Conservation (phyloP, 2,329 filamentous ascomycete species). For the Pezicula carpinea region DNA sequence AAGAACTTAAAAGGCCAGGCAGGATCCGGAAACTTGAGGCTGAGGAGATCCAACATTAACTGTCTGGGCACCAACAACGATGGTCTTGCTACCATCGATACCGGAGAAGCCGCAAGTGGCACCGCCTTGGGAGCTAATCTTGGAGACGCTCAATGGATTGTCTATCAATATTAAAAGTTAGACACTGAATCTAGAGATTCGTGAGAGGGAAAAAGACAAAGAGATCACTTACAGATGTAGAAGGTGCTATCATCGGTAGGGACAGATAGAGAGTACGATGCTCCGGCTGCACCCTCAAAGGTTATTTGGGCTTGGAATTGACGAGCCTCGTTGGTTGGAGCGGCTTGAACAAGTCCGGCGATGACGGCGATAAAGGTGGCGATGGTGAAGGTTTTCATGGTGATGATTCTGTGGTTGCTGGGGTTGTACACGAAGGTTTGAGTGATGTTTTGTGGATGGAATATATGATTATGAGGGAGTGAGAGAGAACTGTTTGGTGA, state of each 20-base stretch:
- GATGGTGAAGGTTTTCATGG: slow-evolving; percentile 11
- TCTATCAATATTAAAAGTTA: slow-evolving; percentile 5
- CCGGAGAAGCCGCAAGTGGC: slow-evolving; percentile 23
- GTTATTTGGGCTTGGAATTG: slow-evolving; percentile 13
- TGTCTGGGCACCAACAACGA: slow-evolving; percentile 15
- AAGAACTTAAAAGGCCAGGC: slow-evolving; percentile 33
- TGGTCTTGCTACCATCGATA: slow-evolving; percentile 19
- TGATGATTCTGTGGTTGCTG: background rate
- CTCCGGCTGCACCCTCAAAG: slow-evolving; percentile 9
- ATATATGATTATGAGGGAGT: too few relatives aligned
- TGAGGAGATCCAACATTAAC: slow-evolving; percentile 28
- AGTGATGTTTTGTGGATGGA: too few relatives aligned
- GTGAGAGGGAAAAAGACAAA: background rate
- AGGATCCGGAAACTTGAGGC: slow-evolving; percentile 18
- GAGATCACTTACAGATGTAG: slow-evolving; percentile 5
- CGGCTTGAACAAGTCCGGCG: slow-evolving; percentile 4
- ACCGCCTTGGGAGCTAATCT: slow-evolving; percentile 17
- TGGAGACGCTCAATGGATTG: slow-evolving; percentile 20
- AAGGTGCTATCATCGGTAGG: slow-evolving; percentile 8
- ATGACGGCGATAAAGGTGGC: slow-evolving; percentile 5
- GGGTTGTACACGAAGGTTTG: too few relatives aligned
- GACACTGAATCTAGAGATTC: background rate
- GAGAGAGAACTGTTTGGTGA: too few relatives aligned
- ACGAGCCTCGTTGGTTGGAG: slow-evolving; percentile 3
- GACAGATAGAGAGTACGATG: slow-evolving; percentile 5